Evolutionary conservation across 2,329 filamentous ascomycete genomes (phyloP).

Genomic region (Beauveria sp.): DNA sequence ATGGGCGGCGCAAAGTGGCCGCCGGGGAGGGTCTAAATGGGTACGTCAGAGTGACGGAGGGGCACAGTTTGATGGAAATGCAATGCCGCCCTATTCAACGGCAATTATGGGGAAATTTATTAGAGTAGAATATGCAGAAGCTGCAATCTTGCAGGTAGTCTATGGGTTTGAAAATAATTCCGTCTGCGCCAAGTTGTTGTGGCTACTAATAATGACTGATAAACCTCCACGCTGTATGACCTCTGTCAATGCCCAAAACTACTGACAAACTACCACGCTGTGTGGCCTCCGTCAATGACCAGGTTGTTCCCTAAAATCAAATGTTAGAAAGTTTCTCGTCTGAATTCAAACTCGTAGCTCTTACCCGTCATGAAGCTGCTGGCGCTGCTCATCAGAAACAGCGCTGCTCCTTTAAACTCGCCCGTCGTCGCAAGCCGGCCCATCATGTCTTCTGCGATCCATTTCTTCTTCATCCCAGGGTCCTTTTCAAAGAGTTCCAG

Average conservation of each 20-base stretch:
- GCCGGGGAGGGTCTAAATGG: too few species aligned
- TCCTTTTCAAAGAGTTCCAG: constrained; percentile 61
- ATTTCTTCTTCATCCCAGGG: constrained; percentile 50
- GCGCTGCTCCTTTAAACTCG: constrained; percentile 53
- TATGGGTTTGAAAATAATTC: too few species aligned
- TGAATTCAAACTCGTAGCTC: background rate
- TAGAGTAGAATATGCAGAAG: too few species aligned
- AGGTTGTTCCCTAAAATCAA: background rate
- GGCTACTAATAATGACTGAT: too few species aligned
- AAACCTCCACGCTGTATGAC: too few species aligned
- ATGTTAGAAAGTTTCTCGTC: too few species aligned
- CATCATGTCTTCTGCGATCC: constrained; percentile 70
- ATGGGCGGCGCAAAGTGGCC: background rate
- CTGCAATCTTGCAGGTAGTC: too few species aligned
- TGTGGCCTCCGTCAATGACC: too few species aligned
- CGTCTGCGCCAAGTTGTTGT: too few species aligned
- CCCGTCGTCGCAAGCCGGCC: constrained; percentile 48
- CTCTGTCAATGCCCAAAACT: too few species aligned
- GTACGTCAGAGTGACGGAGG: background rate
- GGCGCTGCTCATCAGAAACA: constrained; percentile 54
- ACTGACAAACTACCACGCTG: too few species aligned
- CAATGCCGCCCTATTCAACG: background rate
- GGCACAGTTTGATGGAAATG: background rate
- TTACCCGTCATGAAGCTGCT: constrained; percentile 57
- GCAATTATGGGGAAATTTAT: too few species aligned